phyloP scores from a whole-genome alignment of 345 rosid species.

The Leavenworthia alabamica region DNA sequence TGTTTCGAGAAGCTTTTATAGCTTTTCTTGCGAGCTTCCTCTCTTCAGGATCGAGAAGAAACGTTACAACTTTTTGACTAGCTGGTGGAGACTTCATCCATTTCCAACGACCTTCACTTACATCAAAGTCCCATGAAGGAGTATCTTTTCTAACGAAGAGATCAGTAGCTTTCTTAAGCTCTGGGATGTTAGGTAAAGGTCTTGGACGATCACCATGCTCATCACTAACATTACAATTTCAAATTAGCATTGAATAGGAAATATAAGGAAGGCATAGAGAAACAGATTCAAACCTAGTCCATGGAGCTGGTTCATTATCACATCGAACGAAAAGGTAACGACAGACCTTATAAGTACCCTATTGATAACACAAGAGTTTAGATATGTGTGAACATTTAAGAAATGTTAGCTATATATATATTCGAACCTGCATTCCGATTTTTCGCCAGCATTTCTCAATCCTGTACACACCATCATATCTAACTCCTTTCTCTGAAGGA shows the following conservation, averaged over 20 bases:
- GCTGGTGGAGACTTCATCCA: slow-evolving; percentile 59
- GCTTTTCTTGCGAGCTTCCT: slow-evolving; percentile 22
- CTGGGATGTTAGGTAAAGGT: slow-evolving; percentile 48
- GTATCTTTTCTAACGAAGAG: slow-evolving; percentile 44
- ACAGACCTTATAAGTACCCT: slow-evolving; percentile 51
- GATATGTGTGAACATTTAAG: no score
- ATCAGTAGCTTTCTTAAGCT: slow-evolving; percentile 45
- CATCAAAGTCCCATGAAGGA: slow-evolving; percentile 78
- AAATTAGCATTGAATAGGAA: not conserved
- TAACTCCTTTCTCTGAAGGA: slow-evolving; percentile 51
- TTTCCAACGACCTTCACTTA: slow-evolving; percentile 47
- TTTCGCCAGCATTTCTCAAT: slow-evolving; percentile 78
- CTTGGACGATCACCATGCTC: slow-evolving; percentile 67
- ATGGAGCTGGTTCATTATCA: slow-evolving; percentile 70
- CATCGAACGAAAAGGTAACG: slow-evolving; percentile 77
- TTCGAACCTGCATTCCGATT: slow-evolving; percentile 46
- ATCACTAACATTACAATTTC: slow-evolving; percentile 36
- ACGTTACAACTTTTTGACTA: slow-evolving; percentile 32
- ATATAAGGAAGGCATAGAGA: not conserved
- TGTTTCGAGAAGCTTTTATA: slow-evolving; percentile 1
- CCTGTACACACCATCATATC: slow-evolving; percentile 76
- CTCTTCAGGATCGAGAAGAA: slow-evolving; percentile 24
- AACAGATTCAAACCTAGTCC: slow-evolving; percentile 56
- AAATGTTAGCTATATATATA: not conserved
- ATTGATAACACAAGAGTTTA: no score